Evolutionary conservation across 2,329 filamentous ascomycete genomes (phyloP), one percentile per base, ranked within the genome.

Genomic region (Lecanoromycetidae sp.): DNA sequence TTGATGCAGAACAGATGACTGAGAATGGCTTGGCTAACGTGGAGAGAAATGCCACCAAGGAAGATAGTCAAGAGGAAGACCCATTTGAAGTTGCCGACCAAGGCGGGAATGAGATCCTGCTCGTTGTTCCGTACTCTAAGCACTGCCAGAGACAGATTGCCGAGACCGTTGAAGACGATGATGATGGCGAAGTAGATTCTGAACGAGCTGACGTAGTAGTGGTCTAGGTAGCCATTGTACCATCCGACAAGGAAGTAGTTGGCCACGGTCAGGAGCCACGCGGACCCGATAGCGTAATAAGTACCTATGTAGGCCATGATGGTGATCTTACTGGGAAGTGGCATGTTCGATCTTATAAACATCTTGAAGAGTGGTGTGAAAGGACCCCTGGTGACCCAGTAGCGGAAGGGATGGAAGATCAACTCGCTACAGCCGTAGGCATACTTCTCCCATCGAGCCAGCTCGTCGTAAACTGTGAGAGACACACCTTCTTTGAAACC

Each of bases 1-100:
- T 91, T 75, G 60, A 90, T 79, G 66, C 84, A 79, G 61, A 91
- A 84, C 76, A 91, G 85, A 68, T 93, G 87, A 4, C 79, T 74
- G 37, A 91, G 66, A 27, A 94, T 70, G 1, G 86, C 86, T 61
- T 88, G 82, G 25, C 78, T 84, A 40, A 94, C 76, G 66, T 93
- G 85, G 29, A 93, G 74, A 1, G 80, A 84, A 41, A 91, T 71
- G 32, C 86, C 86, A 44, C 86, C 86, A 15, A 94, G 71, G 71
- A 91, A 93, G 61, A 91, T 80, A 52, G 80, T 81, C 39, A 90
- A 70, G 65, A 83, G 70, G 45, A 82, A 64, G 8, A 81, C 77
- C 83, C 83, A 87, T 64, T 81, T 84, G 65, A 87, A 63, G 56
- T 70, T 71, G 44, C 75, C 70, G 48, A 70, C 19, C 15, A 52